Evolutionary conservation across 2,329 filamentous ascomycete genomes (phyloP), one percentile per base, ranked within the genome.

Genomic region (Fusarium chuoi): DNA sequence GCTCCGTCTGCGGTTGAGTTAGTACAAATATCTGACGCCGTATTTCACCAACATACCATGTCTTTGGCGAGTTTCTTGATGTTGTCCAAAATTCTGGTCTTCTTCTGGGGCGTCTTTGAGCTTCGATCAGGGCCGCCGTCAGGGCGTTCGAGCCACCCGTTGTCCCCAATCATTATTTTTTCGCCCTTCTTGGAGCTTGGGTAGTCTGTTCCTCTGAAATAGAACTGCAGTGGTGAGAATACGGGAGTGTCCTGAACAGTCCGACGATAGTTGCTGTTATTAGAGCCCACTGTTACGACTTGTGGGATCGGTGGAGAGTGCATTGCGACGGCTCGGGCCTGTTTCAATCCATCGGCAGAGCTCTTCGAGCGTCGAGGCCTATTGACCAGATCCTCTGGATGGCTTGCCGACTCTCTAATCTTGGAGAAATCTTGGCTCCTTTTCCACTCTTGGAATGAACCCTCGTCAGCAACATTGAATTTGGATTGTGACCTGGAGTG

Each of bases 141-240:
- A 4, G 82, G 86, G 22, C 83, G 83, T 76, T 89, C 88, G 6
- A 90, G 83, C 88, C 88, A 90, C 28, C 89, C 89, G 54, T 88
- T 85, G 6, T 86, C 80, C 6, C 89, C 88, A 65, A 90, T 86
- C 78, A 90, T 78, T 7, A 81, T 85, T 82, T 90, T 90, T 42
- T 82, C 82, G 0, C 84, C 83, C 55, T 80, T 85, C 70, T 83
- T 86, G 45, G 76, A 71, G 10, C 77, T 75, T 5, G 85, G 83
- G 18, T 82, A 81, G 17, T 79, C 82, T n/a, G 81, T 72, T 7
- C 80, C 83, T 36, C 82, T 80, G 59, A 87, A 84, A 56, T 85
- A 85, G 1, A 85, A 78, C 11, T 82, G 81, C 5, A 87, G 78
- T 2, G 85, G 86, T 6, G 84, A 87, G 67, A 84, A 87, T 0